These are phyloP conservation scores for Candida pseudoglaebosa DNA, from an alignment of 805 yeast genomes.

Conservation along the genomic window DNA sequence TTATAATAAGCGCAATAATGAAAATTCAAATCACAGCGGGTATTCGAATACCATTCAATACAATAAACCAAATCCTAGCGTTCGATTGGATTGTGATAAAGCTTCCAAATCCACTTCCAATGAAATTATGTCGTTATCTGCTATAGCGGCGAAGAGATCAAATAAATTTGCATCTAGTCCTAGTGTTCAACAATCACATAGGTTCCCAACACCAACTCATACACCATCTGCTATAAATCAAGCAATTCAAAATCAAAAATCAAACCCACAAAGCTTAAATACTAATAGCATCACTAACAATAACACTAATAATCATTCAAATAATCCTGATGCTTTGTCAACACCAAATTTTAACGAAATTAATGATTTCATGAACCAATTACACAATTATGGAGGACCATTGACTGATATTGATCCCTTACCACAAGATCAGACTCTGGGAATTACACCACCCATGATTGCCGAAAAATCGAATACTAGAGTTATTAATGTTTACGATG, in stretches of 20 bases:
- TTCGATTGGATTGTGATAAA: slow-evolving; percentile 3
- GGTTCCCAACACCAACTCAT: slow-evolving; percentile 37
- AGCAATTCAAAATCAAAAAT: slow-evolving; percentile 25
- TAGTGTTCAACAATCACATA: slow-evolving; percentile 18
- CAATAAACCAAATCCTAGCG: not conserved
- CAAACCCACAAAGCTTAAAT: slow-evolving; percentile 8
- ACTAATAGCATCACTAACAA: slow-evolving; percentile 5
- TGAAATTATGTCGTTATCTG: slow-evolving; percentile 12
- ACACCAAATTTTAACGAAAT: slow-evolving; percentile 32
- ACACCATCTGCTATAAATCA: slow-evolving; percentile 37
- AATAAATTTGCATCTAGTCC: slow-evolving; percentile 28
- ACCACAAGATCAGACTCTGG: slow-evolving; percentile 27
- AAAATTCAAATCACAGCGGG: slow-evolving; percentile 6
- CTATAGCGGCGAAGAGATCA: slow-evolving; percentile 13
- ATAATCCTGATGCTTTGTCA: slow-evolving; percentile 5
- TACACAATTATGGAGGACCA: slow-evolving; percentile 41
- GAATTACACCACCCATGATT: slow-evolving; percentile 43
- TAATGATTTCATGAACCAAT: slow-evolving; percentile 38
- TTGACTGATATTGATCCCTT: slow-evolving; percentile 44
- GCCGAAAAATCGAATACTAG: slow-evolving; percentile 56
- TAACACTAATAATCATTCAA: not conserved
- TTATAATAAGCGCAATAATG: slow-evolving; percentile 6
- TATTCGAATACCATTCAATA: not conserved
- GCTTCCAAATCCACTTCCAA: not conserved
- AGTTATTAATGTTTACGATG: slow-evolving; percentile 48